phyloP scores from a whole-genome alignment of 2,329 filamentous ascomycete genomes.

The Cordyceps javanica region DNA sequence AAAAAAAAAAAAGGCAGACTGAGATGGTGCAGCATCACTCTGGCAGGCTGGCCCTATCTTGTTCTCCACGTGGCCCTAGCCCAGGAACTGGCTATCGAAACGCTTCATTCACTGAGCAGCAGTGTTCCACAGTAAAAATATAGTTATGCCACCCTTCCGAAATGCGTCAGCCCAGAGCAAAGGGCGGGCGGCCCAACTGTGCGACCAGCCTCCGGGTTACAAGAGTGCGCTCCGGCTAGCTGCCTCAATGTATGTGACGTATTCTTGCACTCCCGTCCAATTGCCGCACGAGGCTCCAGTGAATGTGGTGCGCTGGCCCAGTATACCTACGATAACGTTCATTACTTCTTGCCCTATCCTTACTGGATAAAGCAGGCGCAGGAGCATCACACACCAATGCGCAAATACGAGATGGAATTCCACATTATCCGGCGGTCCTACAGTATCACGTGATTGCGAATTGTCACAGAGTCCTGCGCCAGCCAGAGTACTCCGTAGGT shows the following conservation, averaged over 20 bases:
- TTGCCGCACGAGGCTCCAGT: neutral
- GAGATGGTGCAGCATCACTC: too few relatives aligned
- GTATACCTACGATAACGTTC: too few relatives aligned
- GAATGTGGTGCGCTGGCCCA: too few relatives aligned
- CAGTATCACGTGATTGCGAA: too few relatives aligned
- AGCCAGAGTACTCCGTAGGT: too few relatives aligned
- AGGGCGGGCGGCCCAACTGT: neutral
- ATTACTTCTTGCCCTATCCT: too few relatives aligned
- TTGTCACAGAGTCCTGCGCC: too few relatives aligned
- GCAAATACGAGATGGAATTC: too few relatives aligned
- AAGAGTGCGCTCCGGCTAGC: neutral
- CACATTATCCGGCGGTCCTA: too few relatives aligned
- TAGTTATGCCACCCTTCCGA: too few relatives aligned
- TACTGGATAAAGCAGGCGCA: too few relatives aligned
- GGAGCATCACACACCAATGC: too few relatives aligned
- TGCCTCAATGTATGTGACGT: neutral
- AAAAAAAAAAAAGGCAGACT: neutral
- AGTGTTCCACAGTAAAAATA: neutral
- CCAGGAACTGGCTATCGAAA: neutral
- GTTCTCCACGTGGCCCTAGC: neutral
- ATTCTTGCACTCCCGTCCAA: neutral
- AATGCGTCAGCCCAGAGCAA: neutral
- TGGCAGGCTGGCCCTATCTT: neutral
- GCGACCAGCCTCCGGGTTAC: neutral
- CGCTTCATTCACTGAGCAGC: neutral